A percentile compares a stretch with the other conserved stretches of the same genome.
These are phyloP conservation scores for Pyrenochaeta sp. DNA, from an alignment of 2,329 filamentous ascomycete species.

Conservation along the genomic window DNA sequence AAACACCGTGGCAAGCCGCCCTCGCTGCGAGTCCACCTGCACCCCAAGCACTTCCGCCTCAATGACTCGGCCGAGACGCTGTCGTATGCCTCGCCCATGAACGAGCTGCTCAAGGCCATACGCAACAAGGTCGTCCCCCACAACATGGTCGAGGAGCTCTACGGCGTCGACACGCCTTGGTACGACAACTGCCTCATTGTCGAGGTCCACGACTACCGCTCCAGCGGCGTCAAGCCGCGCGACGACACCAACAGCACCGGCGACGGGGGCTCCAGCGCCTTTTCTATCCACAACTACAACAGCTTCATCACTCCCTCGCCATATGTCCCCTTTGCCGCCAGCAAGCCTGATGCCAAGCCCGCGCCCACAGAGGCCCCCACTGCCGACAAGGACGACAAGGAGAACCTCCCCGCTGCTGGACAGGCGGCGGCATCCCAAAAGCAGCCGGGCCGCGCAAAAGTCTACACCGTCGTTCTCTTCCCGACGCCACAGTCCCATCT, in stretches of 20 bases:
- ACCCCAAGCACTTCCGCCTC: constrained; percentile 80
- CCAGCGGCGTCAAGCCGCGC: constrained; percentile 66
- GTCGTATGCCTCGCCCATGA: constrained; percentile 91
- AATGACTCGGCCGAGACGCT: constrained; percentile 94
- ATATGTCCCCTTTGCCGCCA: constrained; percentile 72
- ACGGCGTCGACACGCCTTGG: constrained; percentile 75
- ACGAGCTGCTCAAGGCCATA: constrained; percentile 78
- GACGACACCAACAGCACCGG: constrained; percentile 56
- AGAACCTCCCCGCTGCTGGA: constrained; percentile 64
- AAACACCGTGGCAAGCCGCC: constrained; percentile 78
- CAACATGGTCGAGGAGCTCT: constrained; percentile 82
- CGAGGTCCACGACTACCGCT: constrained; percentile 87
- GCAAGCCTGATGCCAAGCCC: constrained; percentile 35
- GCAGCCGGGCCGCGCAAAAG: constrained; percentile 55
- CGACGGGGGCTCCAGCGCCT: constrained; percentile 69
- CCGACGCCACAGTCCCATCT: constrained; percentile 80
- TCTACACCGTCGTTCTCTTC: constrained; percentile 82
- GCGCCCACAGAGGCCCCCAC: constrained; percentile 26
- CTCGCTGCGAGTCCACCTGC: constrained; percentile 85
- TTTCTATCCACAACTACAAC: constrained; percentile 93
- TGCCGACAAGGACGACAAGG: constrained; percentile 57
- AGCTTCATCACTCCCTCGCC: constrained; percentile 89
- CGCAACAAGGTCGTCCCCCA: constrained; percentile 81
- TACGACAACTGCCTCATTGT: constrained; percentile 95
- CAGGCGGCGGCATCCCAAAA: constrained; percentile 57